These are phyloP conservation scores for Cladophialophora psammophila DNA, from an alignment of 2,329 filamentous ascomycete species.

Conservation along the genomic window DNA sequence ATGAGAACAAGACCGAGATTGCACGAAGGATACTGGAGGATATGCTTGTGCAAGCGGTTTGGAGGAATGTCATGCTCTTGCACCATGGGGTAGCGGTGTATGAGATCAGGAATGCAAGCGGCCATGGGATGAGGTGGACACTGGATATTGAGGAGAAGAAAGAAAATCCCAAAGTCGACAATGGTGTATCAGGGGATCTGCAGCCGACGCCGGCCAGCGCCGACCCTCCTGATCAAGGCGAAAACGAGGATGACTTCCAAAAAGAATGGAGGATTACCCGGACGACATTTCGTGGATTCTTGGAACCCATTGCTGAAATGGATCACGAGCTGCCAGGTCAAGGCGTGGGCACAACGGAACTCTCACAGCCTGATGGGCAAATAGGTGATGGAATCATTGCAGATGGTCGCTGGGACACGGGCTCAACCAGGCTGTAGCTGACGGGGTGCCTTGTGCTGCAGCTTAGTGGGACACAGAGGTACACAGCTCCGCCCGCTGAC, in stretches of 20 bases:
- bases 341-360: background rate
- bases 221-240: background rate
- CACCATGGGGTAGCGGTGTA: conserved; percentile 40
- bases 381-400: background rate
- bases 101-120: conserved; percentile 38
- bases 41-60: conserved; percentile 35
- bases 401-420: background rate
- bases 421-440: background rate
- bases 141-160: conserved; percentile 30
- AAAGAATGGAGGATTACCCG: conserved; percentile 33
- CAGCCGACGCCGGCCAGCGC: background rate
- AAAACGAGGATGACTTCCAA: conserved; percentile 22
- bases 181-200: background rate
- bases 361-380: background rate
- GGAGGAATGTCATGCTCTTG: conserved; percentile 41
- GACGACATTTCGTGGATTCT: conserved; percentile 37
- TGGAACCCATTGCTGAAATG: conserved; percentile 39
- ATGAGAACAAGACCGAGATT: conserved; percentile 39
- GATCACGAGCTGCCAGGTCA: conserved; percentile 32
- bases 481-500: background rate
- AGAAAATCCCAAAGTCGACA: background rate
- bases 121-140: conserved; percentile 41
- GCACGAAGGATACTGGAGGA: conserved; percentile 35
- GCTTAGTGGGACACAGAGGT: background rate
- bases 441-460: background rate